Evolutionary conservation across 768 basidiomycete genomes (phyloP).

Genomic region (Xerocomellus dryophilus): DNA sequence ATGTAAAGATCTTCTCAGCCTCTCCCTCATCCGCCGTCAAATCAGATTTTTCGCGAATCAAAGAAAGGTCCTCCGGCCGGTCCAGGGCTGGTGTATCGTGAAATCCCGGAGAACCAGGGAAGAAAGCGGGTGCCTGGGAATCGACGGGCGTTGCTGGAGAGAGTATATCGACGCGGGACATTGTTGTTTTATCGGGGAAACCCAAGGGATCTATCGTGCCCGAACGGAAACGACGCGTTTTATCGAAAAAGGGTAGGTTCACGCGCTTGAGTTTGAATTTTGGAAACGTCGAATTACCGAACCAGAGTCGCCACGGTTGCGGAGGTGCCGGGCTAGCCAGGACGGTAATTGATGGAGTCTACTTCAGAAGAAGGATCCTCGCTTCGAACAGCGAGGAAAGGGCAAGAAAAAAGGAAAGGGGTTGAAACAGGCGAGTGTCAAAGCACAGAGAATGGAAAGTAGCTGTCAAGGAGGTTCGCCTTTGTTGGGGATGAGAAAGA

Average conservation of each 20-base stretch:
- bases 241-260: constrained; percentile 25
- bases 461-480: constrained; percentile 79
- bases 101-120: constrained; percentile 26
- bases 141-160: constrained; percentile 29
- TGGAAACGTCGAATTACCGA: constrained; percentile 57
- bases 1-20: constrained; percentile 52
- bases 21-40: constrained; percentile 33
- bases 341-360: constrained; percentile 46
- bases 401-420: constrained; percentile 36
- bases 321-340: constrained; percentile 59
- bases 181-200: constrained; percentile 34
- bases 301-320: constrained; percentile 71
- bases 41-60: constrained; percentile 48
- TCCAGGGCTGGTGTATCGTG: constrained; percentile 23
- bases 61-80: constrained; percentile 5
- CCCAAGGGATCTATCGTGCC: constrained; percentile 23
- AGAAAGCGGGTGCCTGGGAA: constrained; percentile 28
- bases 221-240: constrained; percentile 24
- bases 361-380: constrained; percentile 65
- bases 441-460: constrained; percentile 6
- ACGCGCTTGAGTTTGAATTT: constrained; percentile 25
- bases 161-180: constrained; percentile 60
- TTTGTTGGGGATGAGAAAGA: constrained; percentile 32
- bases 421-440: constrained; percentile 1
- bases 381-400: constrained; percentile 68